A percentile compares a stretch with the other conserved stretches of the same genome.
phyloP scores from a whole-genome alignment of 768 basidiomycete species.

The Xerocomellus intermedius region DNA sequence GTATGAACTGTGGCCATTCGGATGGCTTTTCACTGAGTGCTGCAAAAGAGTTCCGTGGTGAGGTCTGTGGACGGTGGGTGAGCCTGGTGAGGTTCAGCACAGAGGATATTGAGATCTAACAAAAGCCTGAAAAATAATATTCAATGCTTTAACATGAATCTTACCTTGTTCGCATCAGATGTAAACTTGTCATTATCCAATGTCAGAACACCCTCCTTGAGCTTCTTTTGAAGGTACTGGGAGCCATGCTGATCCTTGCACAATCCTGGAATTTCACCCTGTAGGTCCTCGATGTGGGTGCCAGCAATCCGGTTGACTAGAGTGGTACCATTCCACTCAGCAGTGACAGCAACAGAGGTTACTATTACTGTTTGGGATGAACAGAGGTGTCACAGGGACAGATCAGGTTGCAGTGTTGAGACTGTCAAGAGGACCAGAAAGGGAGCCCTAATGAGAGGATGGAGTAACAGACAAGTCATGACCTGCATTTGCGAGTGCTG shows the following conservation, averaged over 20 bases:
- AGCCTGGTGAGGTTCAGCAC: constrained; percentile 90
- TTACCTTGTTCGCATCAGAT: constrained; percentile 63
- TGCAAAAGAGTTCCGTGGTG: constrained; percentile 59
- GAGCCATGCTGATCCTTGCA: constrained; percentile 99
- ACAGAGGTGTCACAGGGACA: constrained; percentile 78
- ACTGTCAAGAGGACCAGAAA: constrained; percentile 60
- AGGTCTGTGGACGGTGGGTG: constrained; percentile 83
- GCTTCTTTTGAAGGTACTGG: constrained; percentile 96
- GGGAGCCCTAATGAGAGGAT: constrained; percentile 71
- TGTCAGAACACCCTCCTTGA: constrained; percentile 94
- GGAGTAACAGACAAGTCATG: constrained; percentile 36
- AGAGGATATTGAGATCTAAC: constrained; percentile 81
- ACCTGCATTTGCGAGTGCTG: constrained; percentile 58
- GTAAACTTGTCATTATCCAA: constrained; percentile 88
- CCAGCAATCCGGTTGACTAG: constrained; percentile 96
- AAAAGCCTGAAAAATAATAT: constrained; percentile 1
- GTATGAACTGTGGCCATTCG: constrained; percentile 92
- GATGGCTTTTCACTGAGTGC: constrained; percentile 71
- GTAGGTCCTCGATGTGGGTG: constrained; percentile 90
- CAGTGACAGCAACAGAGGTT: constrained; percentile 52
- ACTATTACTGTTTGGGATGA: constrained; percentile 45
- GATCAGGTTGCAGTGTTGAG: constrained; percentile 67
- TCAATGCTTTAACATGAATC: constrained; percentile 14
- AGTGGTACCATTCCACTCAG: constrained; percentile 36
- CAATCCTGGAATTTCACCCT: constrained; percentile 88